Conservation (phyloP, 2,329 filamentous ascomycete genomes). For the Lasiodiplodia hormozganensis region DNA sequence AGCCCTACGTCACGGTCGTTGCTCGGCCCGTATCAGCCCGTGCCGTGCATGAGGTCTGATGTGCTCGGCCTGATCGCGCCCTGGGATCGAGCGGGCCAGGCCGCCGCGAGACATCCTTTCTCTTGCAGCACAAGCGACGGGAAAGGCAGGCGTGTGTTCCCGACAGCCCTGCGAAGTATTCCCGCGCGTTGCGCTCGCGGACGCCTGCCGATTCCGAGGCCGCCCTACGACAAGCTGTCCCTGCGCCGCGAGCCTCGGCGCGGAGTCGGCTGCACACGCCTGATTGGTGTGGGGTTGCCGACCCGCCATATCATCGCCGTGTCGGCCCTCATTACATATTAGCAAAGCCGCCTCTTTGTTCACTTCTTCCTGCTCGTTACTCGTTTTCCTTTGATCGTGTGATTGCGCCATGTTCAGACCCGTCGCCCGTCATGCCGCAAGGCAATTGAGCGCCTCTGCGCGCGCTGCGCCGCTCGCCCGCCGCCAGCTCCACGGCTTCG, state of each 20-base stretch:
- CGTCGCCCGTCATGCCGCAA: constrained; percentile 46
- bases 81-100: constrained; percentile 11
- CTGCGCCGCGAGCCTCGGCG: constrained; percentile 25
- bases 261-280: constrained; percentile 16
- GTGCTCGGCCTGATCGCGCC: constrained; percentile 3
- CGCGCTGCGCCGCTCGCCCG: constrained; percentile 36
- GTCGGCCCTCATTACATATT: constrained; percentile 5
- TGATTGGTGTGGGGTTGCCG: constrained; percentile 31
- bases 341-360: constrained; percentile 9
- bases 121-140: not conserved
- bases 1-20: constrained; percentile 16
- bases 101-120: constrained; percentile 4
- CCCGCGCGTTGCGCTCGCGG: constrained; percentile 6
- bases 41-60: not conserved
- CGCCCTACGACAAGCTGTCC: constrained; percentile 19
- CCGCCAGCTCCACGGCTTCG: constrained; percentile 64
- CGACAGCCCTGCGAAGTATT: constrained; percentile 5
- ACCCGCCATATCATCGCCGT: constrained; percentile 15
- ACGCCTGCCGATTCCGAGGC: constrained; percentile 4
- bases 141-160: not conserved
- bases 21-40: constrained; percentile 2
- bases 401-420: constrained; percentile 52
- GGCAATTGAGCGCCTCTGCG: constrained; percentile 46
- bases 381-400: not conserved
- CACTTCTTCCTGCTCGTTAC: not conserved